Evolutionary conservation across 306 rosid species (phyloP), one percentile per base, ranked within the genome.

Genomic region (Gastrolobium bilobum): DNA sequence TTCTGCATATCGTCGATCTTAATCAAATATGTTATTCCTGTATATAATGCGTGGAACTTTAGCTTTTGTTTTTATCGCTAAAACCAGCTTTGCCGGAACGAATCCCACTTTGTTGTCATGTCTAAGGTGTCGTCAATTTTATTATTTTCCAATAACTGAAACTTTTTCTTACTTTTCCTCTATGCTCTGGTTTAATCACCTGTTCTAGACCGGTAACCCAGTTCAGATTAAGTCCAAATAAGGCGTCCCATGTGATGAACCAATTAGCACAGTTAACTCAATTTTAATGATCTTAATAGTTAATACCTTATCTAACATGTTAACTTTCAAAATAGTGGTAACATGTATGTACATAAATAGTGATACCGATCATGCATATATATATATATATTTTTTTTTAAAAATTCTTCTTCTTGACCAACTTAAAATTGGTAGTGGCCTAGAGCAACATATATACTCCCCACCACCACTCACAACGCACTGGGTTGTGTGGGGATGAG

Each of bases 391-490:
- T 53, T 30, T 66, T 60, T 47, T 51, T 14, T 14, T 30, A 20
- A 20, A 20, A 20, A 20, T 20, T 37, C 8, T 80, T 54, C 43
- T 62, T 40, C 58, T 64, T 63, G 52, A 44, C 50, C 48, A 56
- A 62, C 38, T 52, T 39, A 56, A 81, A 75, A 66, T 46, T 7
- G 47, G 68, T 20, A 54, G 29, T 26, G 39, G 20, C 2, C 60
- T 60, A 52, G 31, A 53, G 51, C 5, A 48, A 40, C 73, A 53
- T 56, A 73, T 39, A 64, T 38, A 43, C 63, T 79, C 70, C 65
- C 73, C 73, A 84, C 80, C 73, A 84, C 80, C 85, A 58, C 71
- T 71, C 51, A 40, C 31, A 57, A 37, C 42, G 71, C 20, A 82
- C n/a, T 48, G 33, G 56, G 1, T 2, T 65, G 43, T 34, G 74